Evolutionary conservation across 2,329 filamentous ascomycete genomes (phyloP).

Genomic region (Trichoderma atroviride): DNA sequence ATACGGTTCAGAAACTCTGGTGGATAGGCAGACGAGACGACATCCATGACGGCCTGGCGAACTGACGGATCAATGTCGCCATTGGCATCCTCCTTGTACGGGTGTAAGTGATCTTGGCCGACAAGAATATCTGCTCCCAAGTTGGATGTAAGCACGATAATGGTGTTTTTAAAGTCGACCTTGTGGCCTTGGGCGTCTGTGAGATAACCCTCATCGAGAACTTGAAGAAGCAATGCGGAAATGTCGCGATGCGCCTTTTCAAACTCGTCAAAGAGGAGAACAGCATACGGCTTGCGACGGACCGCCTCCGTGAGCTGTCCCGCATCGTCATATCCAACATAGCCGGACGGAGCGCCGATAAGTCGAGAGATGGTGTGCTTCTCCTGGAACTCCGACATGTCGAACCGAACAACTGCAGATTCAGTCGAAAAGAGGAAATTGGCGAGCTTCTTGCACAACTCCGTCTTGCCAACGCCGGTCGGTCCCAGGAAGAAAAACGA

Average conservation of each 20-base stretch:
- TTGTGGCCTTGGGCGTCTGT: conserved; percentile 96
- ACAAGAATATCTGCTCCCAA: conserved; percentile 91
- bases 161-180: conserved; percentile 93
- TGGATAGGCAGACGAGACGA: conserved; percentile 73
- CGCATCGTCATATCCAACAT: conserved; percentile 95
- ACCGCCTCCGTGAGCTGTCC: conserved; percentile 96
- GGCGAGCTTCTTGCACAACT: conserved; percentile 95
- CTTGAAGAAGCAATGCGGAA: conserved; percentile 85
- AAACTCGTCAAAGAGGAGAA: conserved; percentile 94
- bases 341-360: conserved; percentile 90
- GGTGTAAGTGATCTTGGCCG: conserved; percentile 66
- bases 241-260: conserved; percentile 98
- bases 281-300: conserved; percentile 90
- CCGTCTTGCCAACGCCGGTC: conserved; percentile 95
- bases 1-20: conserved; percentile 97
- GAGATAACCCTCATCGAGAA: conserved; percentile 93
- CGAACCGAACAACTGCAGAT: conserved; percentile 86
- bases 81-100: conserved; percentile 62
- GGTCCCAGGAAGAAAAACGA: conserved; percentile 98
- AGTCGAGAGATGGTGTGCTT: conserved; percentile 93
- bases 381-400: conserved; percentile 98
- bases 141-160: conserved; percentile 96
- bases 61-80: conserved; percentile 74
- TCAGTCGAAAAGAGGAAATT: conserved; percentile 92
- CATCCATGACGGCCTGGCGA: conserved; percentile 82